phyloP scores from a whole-genome alignment of 306 rosid genomes.

The Begonia masoniana region DNA sequence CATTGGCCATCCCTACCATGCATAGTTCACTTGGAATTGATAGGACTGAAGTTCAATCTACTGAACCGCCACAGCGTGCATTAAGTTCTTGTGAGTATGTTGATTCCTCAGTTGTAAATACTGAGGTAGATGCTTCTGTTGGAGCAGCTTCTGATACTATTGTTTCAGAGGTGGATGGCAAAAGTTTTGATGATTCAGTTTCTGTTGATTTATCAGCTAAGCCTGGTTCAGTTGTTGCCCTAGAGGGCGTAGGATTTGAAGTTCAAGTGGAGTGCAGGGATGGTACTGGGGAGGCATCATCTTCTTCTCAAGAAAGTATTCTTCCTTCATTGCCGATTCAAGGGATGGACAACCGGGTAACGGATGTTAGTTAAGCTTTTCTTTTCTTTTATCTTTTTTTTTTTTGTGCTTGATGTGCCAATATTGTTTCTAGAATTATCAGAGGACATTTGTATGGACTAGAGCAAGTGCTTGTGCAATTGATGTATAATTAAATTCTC shows the following conservation, averaged over 20 bases:
- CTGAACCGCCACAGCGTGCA: slow-evolving; percentile 19
- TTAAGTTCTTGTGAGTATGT: slow-evolving; percentile 23
- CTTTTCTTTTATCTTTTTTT: too few species aligned
- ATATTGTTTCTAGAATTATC: neutral
- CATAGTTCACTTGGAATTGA: slow-evolving; percentile 13
- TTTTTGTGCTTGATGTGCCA: neutral
- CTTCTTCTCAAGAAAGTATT: slow-evolving; percentile 11
- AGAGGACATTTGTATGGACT: slow-evolving; percentile 16
- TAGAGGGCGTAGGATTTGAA: slow-evolving; percentile 11
- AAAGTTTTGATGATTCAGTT: slow-evolving; percentile 15
- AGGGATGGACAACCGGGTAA: slow-evolving; percentile 76
- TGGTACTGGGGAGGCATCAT: slow-evolving; percentile 10
- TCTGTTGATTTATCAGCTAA: slow-evolving; percentile 10
- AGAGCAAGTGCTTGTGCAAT: slow-evolving; percentile 20
- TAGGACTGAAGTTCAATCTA: slow-evolving; percentile 19
- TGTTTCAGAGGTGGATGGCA: slow-evolving; percentile 24
- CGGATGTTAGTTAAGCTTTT: slow-evolving; percentile 36
- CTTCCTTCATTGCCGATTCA: slow-evolving; percentile 26
- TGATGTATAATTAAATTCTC: slow-evolving; percentile 59
- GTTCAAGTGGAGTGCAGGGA: slow-evolving; percentile 18
- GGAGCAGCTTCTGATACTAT: slow-evolving; percentile 19
- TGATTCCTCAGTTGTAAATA: slow-evolving; percentile 16
- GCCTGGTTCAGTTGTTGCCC: slow-evolving; percentile 20
- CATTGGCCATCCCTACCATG: slow-evolving; percentile 11
- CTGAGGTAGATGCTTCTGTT: slow-evolving; percentile 16